phyloP scores from a whole-genome alignment of 169 alveolate genomes.

The Plasmodium knowlesi region DNA sequence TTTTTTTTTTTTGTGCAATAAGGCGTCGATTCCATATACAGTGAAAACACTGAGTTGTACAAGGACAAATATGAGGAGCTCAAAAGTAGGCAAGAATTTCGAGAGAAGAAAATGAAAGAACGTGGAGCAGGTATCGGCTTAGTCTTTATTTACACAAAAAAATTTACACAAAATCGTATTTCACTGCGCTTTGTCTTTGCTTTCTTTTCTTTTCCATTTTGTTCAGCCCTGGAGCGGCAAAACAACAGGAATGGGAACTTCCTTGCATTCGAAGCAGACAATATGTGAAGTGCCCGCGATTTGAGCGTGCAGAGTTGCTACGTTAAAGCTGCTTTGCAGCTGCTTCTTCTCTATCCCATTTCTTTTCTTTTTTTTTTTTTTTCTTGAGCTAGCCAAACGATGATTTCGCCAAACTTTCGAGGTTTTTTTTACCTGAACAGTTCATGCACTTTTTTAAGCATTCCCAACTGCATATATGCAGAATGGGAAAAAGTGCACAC shows the following conservation, averaged over 20 bases:
- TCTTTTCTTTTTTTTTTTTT: neutral
- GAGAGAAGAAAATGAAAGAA: slow-evolving; percentile 31
- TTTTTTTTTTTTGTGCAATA: neutral
- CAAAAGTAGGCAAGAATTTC: slow-evolving; percentile 16
- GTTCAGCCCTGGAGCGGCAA: slow-evolving; percentile 13
- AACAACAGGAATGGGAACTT: slow-evolving; percentile 47
- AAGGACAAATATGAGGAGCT: slow-evolving; percentile 44
- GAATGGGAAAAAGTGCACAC: neutral
- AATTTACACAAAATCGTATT: neutral
- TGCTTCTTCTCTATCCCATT: neutral
- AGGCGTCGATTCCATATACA: slow-evolving; percentile 70
- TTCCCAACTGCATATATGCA: neutral
- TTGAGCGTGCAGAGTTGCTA: neutral
- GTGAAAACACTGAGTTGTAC: slow-evolving; percentile 48
- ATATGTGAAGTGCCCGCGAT: neutral
- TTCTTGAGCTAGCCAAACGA: neutral
- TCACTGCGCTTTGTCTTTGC: neutral
- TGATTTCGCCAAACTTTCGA: neutral
- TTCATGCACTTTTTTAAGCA: neutral
- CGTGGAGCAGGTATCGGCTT: slow-evolving; percentile 27
- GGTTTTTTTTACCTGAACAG: slow-evolving; percentile 2
- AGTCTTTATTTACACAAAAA: neutral
- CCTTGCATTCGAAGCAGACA: slow-evolving; percentile 15
- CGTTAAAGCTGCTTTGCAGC: neutral
- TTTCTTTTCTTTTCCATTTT: neutral